phyloP scores from a whole-genome alignment of 2,329 filamentous ascomycete genomes.

The Penicillium frequentans region DNA sequence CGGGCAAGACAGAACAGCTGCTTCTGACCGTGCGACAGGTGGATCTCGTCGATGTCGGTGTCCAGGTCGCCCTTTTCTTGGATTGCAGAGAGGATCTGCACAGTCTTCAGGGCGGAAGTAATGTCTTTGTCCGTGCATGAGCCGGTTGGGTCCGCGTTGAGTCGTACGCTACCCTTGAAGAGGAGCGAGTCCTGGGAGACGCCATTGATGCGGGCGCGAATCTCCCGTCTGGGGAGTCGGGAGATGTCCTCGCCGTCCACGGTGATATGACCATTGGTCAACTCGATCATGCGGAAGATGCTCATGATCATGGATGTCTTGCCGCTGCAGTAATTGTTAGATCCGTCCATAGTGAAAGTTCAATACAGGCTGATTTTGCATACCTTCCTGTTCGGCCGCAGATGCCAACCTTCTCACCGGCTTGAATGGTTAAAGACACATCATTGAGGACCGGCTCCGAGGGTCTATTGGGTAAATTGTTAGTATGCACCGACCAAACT shows the following conservation, averaged over 20 bases:
- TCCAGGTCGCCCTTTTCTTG: constrained; percentile 42
- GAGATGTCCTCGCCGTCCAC: constrained; percentile 47
- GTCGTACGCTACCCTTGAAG: constrained; percentile 40
- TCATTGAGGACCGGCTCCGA: constrained; percentile 44
- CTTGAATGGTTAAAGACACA: constrained; percentile 47
- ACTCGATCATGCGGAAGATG: constrained; percentile 45
- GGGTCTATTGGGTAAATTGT: constrained; percentile 13
- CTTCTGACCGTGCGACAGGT: constrained; percentile 59
- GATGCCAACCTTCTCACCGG: constrained; percentile 43
- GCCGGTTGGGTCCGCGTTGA: constrained; percentile 42
- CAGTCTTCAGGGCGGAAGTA: constrained; percentile 36
- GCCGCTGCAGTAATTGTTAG: constrained; percentile 30
- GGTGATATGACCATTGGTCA: constrained; percentile 39
- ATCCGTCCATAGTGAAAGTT: neutral
- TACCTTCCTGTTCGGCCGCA: constrained; percentile 43
- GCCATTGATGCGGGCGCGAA: constrained; percentile 43
- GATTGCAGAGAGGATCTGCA: constrained; percentile 39
- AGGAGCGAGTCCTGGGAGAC: constrained; percentile 48
- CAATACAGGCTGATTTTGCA: neutral
- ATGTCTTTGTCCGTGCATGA: constrained; percentile 33
- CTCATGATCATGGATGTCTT: constrained; percentile 45
- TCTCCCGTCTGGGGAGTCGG: constrained; percentile 37
- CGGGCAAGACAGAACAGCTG: constrained; percentile 65
- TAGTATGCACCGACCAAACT: constrained; percentile 3
- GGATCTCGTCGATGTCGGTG: constrained; percentile 48